Evolutionary conservation across 129 eudicot species (phyloP), one percentile per base, ranked within the genome.

Genomic region (Chrysanthemum seticuspe): DNA sequence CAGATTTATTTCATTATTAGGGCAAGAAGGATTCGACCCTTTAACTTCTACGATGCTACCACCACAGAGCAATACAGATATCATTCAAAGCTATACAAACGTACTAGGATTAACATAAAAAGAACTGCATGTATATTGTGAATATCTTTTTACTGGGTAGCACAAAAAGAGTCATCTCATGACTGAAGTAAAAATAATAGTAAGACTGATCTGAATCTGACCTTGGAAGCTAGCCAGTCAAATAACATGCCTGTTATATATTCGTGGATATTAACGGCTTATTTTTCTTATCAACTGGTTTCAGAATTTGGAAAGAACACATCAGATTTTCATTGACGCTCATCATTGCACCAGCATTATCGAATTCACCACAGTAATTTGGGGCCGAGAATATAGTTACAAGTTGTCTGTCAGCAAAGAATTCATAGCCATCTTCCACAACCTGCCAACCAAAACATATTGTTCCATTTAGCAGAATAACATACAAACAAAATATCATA

Each of bases 301-400:
- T 92, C 65, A 88, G 87, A 77, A 91, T 87, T 82, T 91, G 97
- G 62, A 91, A 91, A 10, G 97, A 91, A 82, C 97, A 91, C 87
- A 88, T 70, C 78, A 91, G 76, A 69, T 88, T 86, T 64, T 85
- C 95, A 81, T 86, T 84, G 29, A 91, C 92, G 66, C 90, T 85
- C 96, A 91, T 91, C 90, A 91, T 84, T 55, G 96, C 97, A 70
- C 97, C 96, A 53, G 96, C 95, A 74, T 91, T 91, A 68, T 91
- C 97, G 68, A 91, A 91, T 80, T 91, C 97, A 75, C 97, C 97
- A 70, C 95, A 90, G 64, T 90, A 90, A 72, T 90, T 90, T 13
- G 96, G 93, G 34, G 96, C 93, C 47, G 96, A 87, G 73, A 90
- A 87, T 75, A 90, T 80, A 12, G 97, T 87, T 25, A 87, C 95